phyloP scores from a whole-genome alignment of 2,329 filamentous ascomycete species.

The Diaporthe vexans region DNA sequence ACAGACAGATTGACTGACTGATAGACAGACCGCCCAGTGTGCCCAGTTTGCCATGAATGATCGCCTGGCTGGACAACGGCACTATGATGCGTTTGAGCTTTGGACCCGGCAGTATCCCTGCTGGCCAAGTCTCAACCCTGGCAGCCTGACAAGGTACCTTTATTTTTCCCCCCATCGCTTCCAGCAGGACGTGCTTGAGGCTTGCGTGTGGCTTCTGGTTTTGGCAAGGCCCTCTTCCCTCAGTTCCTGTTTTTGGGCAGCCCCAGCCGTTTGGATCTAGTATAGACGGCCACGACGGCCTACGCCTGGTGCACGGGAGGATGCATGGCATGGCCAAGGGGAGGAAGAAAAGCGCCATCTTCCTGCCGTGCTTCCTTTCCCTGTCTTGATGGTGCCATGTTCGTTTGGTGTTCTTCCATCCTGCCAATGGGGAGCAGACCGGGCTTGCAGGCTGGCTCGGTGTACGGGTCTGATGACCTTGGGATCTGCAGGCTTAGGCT shows the following conservation, averaged over 20 bases:
- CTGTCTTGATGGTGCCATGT: background rate
- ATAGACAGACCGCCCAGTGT: background rate
- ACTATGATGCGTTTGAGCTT: conserved; percentile 28
- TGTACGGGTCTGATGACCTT: background rate
- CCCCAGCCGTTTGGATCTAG: background rate
- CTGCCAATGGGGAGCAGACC: background rate
- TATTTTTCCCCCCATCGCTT: background rate
- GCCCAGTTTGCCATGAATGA: conserved; percentile 28
- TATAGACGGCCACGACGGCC: background rate
- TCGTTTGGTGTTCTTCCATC: background rate
- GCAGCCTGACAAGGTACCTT: background rate
- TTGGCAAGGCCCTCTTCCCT: conserved; percentile 17
- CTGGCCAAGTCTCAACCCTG: conserved; percentile 1
- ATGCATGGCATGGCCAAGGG: background rate
- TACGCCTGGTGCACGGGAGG: conserved; percentile 1
- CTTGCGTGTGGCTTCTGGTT: conserved; percentile 15
- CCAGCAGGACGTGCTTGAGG: background rate
- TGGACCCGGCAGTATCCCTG: conserved; percentile 23
- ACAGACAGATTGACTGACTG: too few relatives aligned
- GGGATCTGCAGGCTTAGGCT: background rate
- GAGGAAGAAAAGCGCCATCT: conserved; percentile 11
- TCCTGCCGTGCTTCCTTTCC: conserved; percentile 13
- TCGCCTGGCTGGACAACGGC: conserved; percentile 17
- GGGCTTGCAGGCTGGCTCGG: background rate
- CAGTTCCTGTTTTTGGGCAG: conserved; percentile 28